A percentile compares a stretch with the other conserved stretches of the same genome.
Conservation (phyloP, 116 monocot genomes). For the Posidonia oceanica region DNA sequence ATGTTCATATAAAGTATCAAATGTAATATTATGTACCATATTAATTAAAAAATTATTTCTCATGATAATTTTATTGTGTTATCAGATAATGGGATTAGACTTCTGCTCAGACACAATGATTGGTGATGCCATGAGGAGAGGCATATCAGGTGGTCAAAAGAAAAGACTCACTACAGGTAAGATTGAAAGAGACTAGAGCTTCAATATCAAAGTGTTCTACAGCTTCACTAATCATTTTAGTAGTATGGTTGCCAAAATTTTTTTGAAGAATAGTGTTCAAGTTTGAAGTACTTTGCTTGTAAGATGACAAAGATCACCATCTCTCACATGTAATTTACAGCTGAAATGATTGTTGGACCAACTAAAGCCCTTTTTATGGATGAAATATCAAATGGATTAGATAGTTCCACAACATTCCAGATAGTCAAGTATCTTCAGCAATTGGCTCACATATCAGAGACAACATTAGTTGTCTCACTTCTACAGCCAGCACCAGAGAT, state of each 20-base stretch:
- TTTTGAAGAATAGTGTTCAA: neutral
- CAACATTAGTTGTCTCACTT: constrained; percentile 55
- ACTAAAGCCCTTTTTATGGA: constrained; percentile 73
- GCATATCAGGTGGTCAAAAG: constrained; percentile 89
- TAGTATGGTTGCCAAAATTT: neutral
- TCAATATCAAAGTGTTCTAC: neutral
- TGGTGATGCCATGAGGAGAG: constrained; percentile 86
- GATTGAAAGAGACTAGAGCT: neutral
- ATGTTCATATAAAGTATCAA: too few species aligned
- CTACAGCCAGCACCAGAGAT: constrained; percentile 78
- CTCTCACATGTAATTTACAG: constrained; percentile 9
- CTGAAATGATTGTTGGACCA: constrained; percentile 79
- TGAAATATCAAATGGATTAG: constrained; percentile 79
- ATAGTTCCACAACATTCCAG: constrained; percentile 70
- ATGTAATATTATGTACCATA: too few species aligned
- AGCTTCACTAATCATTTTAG: neutral
- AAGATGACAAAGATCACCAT: neutral
- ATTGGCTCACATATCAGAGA: constrained; percentile 46
- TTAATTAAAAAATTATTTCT: too few species aligned
- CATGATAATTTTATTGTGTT: too few species aligned
- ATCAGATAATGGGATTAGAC: constrained; percentile 77
- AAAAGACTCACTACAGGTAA: constrained; percentile 87
- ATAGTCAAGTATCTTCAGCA: constrained; percentile 65
- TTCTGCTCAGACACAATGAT: constrained; percentile 63
- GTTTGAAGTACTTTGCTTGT: neutral